Evolutionary conservation across 805 yeast species (phyloP), one percentile per base, ranked within the genome.

Genomic region (Candida hispaniensis): DNA sequence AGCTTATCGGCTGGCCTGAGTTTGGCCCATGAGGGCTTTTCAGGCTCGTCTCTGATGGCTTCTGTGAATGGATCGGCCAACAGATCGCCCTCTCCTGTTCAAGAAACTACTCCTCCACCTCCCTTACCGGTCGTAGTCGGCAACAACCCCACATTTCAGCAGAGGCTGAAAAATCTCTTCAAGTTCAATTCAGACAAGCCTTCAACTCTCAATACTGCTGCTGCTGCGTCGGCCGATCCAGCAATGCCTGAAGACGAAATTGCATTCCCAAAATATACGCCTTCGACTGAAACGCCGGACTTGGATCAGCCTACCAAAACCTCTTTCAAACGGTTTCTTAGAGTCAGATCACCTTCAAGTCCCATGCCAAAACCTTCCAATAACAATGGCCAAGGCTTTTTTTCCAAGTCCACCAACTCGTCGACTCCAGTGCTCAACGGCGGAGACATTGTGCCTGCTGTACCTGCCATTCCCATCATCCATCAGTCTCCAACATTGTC

Each of bases 81-180:
- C n/a, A n/a, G n/a, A n/a, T 32, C n/a, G 24, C 36, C 2, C 36
- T 32, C 12, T 14, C 15, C 10, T 2, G 14, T 12, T 6, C 17
- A 13, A 18, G 7, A 14, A 26, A 32, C 13, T 2, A 26, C n/a
- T 22, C 28, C 14, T 9, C 26, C 26, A 6, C 26, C 35, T n/a
- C n/a, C n/a, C n/a, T n/a, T n/a, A n/a, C n/a, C n/a, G n/a, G n/a
- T n/a, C n/a, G n/a, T n/a, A n/a, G n/a, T n/a, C n/a, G n/a, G n/a
- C n/a, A 30, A 17, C 4, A 27, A 30, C 16, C 21, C 24, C 22
- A 32, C 36, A 25, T 44, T 52, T 30, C 56, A 58, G n/a, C 52
- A 45, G 43, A 45, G 49, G 30, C 45, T 55, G 24, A 49, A 50
- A 34, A 50, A 41, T 38, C 44, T 55, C 36, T 55, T 55, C 41